Percentiles rank a stretch among this genome's conserved stretches.
phyloP scores from a whole-genome alignment of 768 basidiomycete genomes.

The Boletus insuetus region DNA sequence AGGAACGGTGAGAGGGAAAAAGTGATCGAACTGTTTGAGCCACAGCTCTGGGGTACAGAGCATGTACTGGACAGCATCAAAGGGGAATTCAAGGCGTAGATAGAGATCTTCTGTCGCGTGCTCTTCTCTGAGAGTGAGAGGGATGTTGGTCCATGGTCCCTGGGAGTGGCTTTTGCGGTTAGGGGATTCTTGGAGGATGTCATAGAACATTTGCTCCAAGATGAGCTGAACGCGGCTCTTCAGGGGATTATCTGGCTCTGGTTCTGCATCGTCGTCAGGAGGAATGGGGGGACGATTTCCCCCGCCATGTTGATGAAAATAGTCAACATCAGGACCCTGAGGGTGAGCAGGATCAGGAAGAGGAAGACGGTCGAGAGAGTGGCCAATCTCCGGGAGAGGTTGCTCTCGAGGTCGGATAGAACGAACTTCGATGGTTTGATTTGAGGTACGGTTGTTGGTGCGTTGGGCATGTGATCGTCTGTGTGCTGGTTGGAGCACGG shows the following conservation, averaged over 20 bases:
- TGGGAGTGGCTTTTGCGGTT: neutral
- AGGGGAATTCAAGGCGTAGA: neutral
- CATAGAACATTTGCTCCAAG: slow-evolving; percentile 1
- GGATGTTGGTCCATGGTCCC: slow-evolving; percentile 4
- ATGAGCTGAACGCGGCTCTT: neutral
- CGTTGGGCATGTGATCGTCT: no score
- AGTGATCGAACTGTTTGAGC: neutral
- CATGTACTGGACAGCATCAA: neutral
- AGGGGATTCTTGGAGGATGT: neutral
- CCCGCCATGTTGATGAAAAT: neutral
- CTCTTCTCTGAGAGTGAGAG: neutral
- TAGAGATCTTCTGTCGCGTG: neutral
- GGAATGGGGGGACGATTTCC: neutral
- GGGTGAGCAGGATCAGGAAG: neutral
- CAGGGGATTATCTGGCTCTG: neutral
- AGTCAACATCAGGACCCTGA: slow-evolving; percentile 3
- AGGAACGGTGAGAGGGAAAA: neutral
- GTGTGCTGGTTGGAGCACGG: no score
- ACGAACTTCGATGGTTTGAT: neutral
- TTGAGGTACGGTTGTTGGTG: no score
- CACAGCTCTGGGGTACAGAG: neutral
- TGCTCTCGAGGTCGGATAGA: neutral
- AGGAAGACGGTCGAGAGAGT: neutral
- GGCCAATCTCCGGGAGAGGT: neutral
- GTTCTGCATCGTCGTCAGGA: no score